Base-by-base conservation (phyloP, 2,329 filamentous ascomycete species). In the Metarhizium album region DNA sequence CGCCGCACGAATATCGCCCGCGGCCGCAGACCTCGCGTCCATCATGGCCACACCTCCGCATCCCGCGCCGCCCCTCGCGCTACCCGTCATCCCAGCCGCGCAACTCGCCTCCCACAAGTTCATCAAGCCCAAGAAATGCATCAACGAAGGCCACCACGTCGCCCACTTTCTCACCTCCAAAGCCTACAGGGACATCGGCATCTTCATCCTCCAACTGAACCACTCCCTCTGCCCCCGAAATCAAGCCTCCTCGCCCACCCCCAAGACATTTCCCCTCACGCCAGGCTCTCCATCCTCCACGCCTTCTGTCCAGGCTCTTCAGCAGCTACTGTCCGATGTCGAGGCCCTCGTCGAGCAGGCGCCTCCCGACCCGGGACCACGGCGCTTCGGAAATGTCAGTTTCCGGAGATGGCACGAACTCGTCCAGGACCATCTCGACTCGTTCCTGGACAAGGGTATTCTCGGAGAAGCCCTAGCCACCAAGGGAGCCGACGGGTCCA, bases 181-280 rank as follows among this genome's bases (percentile, higher is more conserved):
- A 58, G 93, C 89, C 43, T 96, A 97, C 69, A 78, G 82, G 52
- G 89, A 96, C 63, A 87, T 98, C 49, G 86, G 88, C 67, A 78
- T 80, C 45, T 97, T 95, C 65, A 73, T 97, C 45, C 75, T 95
- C 57, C 93, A 97, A 69, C 82, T 98, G 46, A 97, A 95, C 66
- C 82, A 84, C 52, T 79, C 90, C 11, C 81, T 97, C 70, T 87
- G 91, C 57, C 90, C 91, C 0, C 74, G 80, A 45, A 64, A 72
- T 42, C 76, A 79, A 56, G n/a, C 56, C n/a, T 54, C 53, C 38
- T 57, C 60, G 13, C 51, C 59, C 51, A 53, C 57, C 37, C 65
- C 67, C 31, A 58, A 54, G 51, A 73, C 75, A 49, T 75, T 75
- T 53, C 59, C 62, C 43, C 60, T 70, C 53, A 66, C 70, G 5